A percentile compares a stretch with the other conserved stretches of the same genome.
Evolutionary conservation across 805 yeast species (phyloP).

Genomic region (Lipomyces sp.): DNA sequence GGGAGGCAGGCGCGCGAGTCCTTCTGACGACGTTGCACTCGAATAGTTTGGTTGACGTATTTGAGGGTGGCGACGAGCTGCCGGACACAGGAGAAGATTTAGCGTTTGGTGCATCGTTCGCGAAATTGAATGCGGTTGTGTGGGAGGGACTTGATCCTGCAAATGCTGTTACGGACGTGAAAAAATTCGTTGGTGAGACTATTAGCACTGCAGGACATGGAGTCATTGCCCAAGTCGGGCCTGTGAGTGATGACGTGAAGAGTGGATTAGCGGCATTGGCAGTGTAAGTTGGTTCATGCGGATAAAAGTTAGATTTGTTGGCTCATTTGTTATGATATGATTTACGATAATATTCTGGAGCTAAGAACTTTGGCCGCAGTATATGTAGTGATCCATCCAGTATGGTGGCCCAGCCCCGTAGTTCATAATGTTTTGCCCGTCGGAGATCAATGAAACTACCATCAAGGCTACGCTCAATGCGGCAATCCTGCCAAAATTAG

Average conservation of each 20-base stretch:
- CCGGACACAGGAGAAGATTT: constrained; percentile 57
- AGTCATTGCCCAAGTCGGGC: constrained; percentile 2
- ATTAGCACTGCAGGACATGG: constrained; percentile 3
- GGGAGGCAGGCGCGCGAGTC: constrained; percentile 41
- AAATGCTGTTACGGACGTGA: constrained; percentile 18
- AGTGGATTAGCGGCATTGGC: constrained; percentile 1
- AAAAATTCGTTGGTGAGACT: constrained; percentile 16
- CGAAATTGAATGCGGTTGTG: constrained; percentile 69
- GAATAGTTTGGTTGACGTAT: constrained; percentile 29
- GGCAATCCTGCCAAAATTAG: background rate
- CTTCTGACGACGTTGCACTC: constrained; percentile 19
- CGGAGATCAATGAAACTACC: too few species aligned
- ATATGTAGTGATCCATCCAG: too few species aligned
- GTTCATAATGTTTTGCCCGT: too few species aligned
- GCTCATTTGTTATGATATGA: background rate
- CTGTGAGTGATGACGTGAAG: constrained; percentile 2
- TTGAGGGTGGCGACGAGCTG: constrained; percentile 44
- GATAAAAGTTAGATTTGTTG: background rate
- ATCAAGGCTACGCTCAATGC: background rate
- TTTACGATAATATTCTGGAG: background rate
- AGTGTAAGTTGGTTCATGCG: background rate
- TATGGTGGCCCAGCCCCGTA: too few species aligned
- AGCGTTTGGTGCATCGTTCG: constrained; percentile 85
- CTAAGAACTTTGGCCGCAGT: background rate
- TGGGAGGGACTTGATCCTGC: constrained; percentile 72